phyloP scores from a whole-genome alignment of 2,329 filamentous ascomycete genomes.

The Colletotrichum shisoi region DNA sequence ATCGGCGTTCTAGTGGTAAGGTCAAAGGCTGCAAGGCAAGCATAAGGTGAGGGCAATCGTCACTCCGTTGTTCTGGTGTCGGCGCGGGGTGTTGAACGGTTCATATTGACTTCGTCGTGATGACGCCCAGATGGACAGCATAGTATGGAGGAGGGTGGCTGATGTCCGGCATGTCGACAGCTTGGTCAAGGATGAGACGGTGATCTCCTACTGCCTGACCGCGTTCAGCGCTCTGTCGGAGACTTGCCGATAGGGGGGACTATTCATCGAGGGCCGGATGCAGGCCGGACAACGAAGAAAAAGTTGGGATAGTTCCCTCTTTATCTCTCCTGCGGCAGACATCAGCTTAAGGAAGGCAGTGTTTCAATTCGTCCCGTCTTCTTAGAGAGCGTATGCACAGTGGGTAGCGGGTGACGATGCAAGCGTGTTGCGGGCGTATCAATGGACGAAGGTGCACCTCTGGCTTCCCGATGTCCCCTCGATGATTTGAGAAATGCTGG shows the following conservation, averaged over 20 bases:
- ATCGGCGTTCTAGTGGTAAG: conserved; percentile 23
- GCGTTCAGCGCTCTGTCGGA: conserved; percentile 13
- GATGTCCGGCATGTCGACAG: background rate
- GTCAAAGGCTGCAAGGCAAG: conserved; percentile 10
- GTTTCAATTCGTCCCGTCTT: conserved; percentile 35
- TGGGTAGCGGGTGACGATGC: too few relatives aligned
- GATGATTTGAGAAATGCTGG: background rate
- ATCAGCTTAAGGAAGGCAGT: conserved; percentile 31
- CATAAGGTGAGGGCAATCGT: conserved; percentile 6
- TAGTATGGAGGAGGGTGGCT: background rate
- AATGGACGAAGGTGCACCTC: background rate
- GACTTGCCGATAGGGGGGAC: conserved; percentile 4
- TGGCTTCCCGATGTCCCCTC: background rate
- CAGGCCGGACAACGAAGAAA: background rate
- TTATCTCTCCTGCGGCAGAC: conserved; percentile 25
- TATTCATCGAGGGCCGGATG: conserved; percentile 1
- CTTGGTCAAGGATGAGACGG: conserved; percentile 10
- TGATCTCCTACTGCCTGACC: background rate
- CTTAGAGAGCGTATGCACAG: background rate
- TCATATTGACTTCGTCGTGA: background rate
- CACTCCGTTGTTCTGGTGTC: conserved; percentile 11
- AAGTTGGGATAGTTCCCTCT: conserved; percentile 20
- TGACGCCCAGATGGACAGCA: background rate
- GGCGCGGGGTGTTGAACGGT: background rate
- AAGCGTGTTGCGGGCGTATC: background rate